These are phyloP conservation scores for Mrakia blollopis DNA, from an alignment of 768 basidiomycete species.

Conservation along the genomic window DNA sequence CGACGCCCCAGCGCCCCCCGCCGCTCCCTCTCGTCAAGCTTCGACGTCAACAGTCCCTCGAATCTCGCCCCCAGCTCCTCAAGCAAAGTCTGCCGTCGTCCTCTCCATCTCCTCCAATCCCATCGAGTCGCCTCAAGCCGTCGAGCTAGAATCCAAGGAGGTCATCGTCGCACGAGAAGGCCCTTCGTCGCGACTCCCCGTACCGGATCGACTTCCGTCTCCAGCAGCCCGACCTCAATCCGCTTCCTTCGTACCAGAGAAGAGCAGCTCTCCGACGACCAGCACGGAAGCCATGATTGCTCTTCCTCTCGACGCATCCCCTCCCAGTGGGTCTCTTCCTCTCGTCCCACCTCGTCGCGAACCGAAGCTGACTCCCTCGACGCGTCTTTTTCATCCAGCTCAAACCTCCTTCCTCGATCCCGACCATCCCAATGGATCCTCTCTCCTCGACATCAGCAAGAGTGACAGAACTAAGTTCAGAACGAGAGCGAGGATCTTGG, in stretches of 20 bases:
- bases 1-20: not conserved
- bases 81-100: not conserved
- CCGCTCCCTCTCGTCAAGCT: not conserved
- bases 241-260: not conserved
- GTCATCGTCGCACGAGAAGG: no score
- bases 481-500: not conserved
- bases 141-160: not conserved
- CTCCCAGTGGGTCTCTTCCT: not conserved
- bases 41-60: not conserved
- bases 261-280: not conserved
- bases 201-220: not conserved
- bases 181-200: not conserved
- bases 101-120: not conserved
- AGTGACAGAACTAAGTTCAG: not conserved
- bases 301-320: no score
- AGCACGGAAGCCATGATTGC: not conserved
- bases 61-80: not conserved
- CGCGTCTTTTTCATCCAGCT: not conserved
- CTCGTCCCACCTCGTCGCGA: not conserved
- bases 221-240: not conserved
- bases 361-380: not conserved
- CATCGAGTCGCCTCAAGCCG: not conserved
- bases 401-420: not conserved
- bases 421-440: not conserved
- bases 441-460: not conserved